Conservation (phyloP, 108 stramenopile genomes). For the Skeletonema menzelii region DNA sequence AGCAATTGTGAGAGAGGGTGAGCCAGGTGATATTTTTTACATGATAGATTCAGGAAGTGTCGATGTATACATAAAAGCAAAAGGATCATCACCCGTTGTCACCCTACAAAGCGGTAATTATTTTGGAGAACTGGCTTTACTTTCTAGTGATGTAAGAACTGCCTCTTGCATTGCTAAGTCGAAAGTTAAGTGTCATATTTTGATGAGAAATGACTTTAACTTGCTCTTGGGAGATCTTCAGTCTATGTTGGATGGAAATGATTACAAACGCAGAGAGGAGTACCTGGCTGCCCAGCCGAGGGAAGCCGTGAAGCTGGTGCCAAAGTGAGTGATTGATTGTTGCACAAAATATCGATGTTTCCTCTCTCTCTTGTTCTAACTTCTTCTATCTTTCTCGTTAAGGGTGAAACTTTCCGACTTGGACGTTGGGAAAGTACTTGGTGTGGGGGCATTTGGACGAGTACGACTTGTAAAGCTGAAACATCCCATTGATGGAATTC, state of each 20-base stretch:
- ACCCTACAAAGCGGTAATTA: slow-evolving; percentile 36
- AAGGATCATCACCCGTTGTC: slow-evolving; percentile 32
- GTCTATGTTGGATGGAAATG: slow-evolving; percentile 39
- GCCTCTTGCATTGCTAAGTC: slow-evolving; percentile 56
- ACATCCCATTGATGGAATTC: slow-evolving; percentile 28
- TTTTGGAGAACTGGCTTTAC: slow-evolving; percentile 54
- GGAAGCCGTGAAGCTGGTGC: slow-evolving; percentile 7
- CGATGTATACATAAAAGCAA: slow-evolving; percentile 30
- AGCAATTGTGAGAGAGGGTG: slow-evolving; percentile 49
- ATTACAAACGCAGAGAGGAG: slow-evolving; percentile 12
- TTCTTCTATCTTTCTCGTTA: neutral
- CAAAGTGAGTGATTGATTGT: neutral
- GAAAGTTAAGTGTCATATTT: slow-evolving; percentile 38
- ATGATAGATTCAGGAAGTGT: slow-evolving; percentile 56
- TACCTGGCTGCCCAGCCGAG: neutral
- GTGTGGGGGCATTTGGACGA: slow-evolving; percentile 50
- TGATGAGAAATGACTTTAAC: slow-evolving; percentile 67
- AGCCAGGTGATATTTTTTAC: slow-evolving; percentile 53
- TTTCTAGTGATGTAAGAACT: slow-evolving; percentile 30
- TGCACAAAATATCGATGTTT: neutral
- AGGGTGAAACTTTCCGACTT: slow-evolving; percentile 40
- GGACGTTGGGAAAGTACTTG: slow-evolving; percentile 34
- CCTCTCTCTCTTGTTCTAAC: neutral
- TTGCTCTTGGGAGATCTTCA: slow-evolving; percentile 63
- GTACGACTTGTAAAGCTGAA: slow-evolving; percentile 46